A percentile compares a stretch with the other conserved stretches of the same genome.
Evolutionary conservation across 768 basidiomycete species (phyloP).

Genomic region (Phaeotremella skinneri): DNA sequence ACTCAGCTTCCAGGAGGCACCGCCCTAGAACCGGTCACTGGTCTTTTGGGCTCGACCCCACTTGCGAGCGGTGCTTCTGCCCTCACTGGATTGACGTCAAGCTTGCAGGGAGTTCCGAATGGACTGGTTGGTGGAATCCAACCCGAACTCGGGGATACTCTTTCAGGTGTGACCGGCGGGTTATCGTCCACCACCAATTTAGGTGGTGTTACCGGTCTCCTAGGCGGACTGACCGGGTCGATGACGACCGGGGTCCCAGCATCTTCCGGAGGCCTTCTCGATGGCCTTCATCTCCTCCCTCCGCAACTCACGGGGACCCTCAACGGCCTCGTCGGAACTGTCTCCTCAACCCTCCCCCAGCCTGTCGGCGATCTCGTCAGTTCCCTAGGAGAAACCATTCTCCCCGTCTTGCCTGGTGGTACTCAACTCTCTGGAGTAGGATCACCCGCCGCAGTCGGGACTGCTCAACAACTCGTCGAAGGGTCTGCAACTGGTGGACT

Average conservation of each 20-base stretch:
- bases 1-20: neutral
- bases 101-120: slow-evolving; percentile 2
- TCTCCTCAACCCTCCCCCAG: neutral
- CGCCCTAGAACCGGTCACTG: slow-evolving; percentile 1
- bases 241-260: too few species aligned
- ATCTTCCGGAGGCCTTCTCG: neutral
- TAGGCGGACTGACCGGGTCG: neutral
- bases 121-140: neutral
- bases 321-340: neutral
- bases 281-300: neutral
- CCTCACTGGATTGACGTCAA: slow-evolving; percentile 5
- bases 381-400: neutral
- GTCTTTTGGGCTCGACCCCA: slow-evolving; percentile 8
- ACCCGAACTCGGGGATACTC: neutral
- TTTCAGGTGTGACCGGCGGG: slow-evolving; percentile 9
- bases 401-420: slow-evolving; percentile 4
- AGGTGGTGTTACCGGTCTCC: neutral
- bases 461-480: neutral
- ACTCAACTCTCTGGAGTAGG: slow-evolving; percentile 2
- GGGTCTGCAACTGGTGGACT: neutral
- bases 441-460: neutral
- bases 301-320: slow-evolving; percentile 7
- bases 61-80: too few species aligned
- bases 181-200: slow-evolving; percentile 6
- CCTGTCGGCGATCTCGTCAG: neutral